These are phyloP conservation scores for Debaryomyces fabryi DNA, from an alignment of 1,139 yeast genomes.

Conservation along the genomic window DNA sequence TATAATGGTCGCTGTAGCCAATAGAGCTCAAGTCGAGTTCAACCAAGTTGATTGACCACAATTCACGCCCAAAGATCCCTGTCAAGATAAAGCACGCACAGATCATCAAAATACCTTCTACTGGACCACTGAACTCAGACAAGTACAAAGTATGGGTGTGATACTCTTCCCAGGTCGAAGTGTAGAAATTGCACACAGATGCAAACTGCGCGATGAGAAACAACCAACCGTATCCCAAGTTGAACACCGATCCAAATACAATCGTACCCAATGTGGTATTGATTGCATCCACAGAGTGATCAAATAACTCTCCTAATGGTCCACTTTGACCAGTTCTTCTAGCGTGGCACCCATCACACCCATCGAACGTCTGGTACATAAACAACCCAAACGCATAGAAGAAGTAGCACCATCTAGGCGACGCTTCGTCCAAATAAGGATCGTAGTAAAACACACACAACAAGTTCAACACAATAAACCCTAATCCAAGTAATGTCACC, in stretches of 20 bases:
- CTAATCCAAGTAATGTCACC: constrained; percentile 77
- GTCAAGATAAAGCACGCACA: constrained; percentile 57
- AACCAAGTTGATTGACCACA: constrained; percentile 55
- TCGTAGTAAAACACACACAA: constrained; percentile 70
- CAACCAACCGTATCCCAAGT: constrained; percentile 69
- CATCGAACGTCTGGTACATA: constrained; percentile 93
- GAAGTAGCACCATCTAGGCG: constrained; percentile 83
- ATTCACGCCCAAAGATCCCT: constrained; percentile 68
- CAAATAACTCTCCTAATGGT: constrained; percentile 92
- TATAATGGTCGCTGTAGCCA: constrained; percentile 26
- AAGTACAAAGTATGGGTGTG: constrained; percentile 85
- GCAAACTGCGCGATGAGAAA: constrained; percentile 73
- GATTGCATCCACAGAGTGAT: constrained; percentile 90
- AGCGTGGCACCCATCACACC: constrained; percentile 95
- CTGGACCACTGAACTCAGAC: constrained; percentile 89
- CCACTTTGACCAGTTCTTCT: constrained; percentile 92
- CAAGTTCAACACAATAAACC: constrained; percentile 68
- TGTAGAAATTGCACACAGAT: constrained; percentile 76
- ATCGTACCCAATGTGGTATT: constrained; percentile 82
- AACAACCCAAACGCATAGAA: constrained; percentile 83
- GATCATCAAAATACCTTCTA: constrained; percentile 83
- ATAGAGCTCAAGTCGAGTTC: constrained; percentile 38
- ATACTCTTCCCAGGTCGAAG: constrained; percentile 95
- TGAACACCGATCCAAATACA: constrained; percentile 71
- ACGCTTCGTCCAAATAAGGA: constrained; percentile 59